Evolutionary conservation across 768 basidiomycete species (phyloP).

Genomic region (Amanita phalloides): DNA sequence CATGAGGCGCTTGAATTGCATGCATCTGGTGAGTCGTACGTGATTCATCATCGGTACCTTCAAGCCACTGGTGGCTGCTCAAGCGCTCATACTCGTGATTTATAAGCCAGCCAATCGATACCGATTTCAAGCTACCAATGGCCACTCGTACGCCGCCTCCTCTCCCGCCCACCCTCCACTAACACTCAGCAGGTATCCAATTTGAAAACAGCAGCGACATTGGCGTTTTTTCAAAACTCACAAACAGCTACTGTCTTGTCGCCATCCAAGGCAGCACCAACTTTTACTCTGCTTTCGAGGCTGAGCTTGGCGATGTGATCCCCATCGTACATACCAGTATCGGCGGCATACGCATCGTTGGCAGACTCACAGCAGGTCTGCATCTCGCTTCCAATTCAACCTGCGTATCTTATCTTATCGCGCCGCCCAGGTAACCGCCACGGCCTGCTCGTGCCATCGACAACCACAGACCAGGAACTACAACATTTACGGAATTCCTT

Average conservation of each 20-base stretch:
- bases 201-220: slow-evolving; percentile 94
- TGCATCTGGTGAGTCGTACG: not conserved
- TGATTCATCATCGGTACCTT: too few relatives aligned
- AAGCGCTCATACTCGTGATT: not conserved
- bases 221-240: slow-evolving; percentile 95
- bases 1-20: not conserved
- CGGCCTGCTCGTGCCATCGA: slow-evolving; percentile 90
- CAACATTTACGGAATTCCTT: slow-evolving; percentile 95
- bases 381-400: not conserved
- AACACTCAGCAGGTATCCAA: slow-evolving; percentile 55
- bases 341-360: slow-evolving; percentile 88
- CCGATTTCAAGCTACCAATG: slow-evolving; percentile 14
- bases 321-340: slow-evolving; percentile 96
- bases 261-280: slow-evolving; percentile 93
- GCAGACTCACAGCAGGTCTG: slow-evolving; percentile 82
- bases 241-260: slow-evolving; percentile 94
- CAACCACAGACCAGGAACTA: slow-evolving; percentile 95
- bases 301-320: slow-evolving; percentile 84
- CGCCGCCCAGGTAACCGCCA: slow-evolving; percentile 76
- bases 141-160: slow-evolving; percentile 33
- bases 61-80: too few relatives aligned
- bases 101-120: not conserved
- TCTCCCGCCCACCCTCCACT: not conserved
- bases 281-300: slow-evolving; percentile 97
- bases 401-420: not conserved